phyloP scores from a whole-genome alignment of 495 filamentous ascomycete genomes.

The Aspergillus mulundensis region DNA sequence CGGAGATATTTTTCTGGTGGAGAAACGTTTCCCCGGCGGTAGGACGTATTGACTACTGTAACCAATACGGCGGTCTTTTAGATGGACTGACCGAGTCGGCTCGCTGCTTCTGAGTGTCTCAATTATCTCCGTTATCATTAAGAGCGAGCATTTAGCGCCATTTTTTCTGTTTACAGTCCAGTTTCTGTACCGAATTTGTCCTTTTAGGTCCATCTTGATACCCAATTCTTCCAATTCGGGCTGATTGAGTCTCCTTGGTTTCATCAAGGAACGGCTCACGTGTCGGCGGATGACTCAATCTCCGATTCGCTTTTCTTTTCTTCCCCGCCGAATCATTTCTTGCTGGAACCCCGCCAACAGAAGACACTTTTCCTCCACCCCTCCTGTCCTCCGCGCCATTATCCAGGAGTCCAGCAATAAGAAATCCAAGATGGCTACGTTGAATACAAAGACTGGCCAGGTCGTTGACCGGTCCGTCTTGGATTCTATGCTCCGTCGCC shows the following conservation, averaged over 20 bases:
- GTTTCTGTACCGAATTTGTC: not conserved
- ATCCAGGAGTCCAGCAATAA: conserved; percentile 18
- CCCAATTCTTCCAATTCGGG: not conserved
- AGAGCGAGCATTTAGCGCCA: too few species aligned
- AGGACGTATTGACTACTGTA: not conserved
- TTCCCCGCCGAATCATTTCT: conserved; percentile 30
- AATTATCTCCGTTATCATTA: not conserved
- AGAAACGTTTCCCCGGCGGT: conserved; percentile 22
- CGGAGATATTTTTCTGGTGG: conserved; percentile 16
- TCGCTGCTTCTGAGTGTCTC: conserved; percentile 6
- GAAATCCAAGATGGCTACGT: conserved; percentile 54
- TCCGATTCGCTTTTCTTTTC: conserved; percentile 35
- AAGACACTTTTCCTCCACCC: conserved; percentile 21
- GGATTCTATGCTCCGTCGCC: conserved; percentile 79
- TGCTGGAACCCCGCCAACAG: conserved; percentile 16
- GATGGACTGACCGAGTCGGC: not conserved
- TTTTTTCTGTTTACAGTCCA: too few species aligned
- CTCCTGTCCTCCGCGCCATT: conserved; percentile 16
- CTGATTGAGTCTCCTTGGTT: not conserved
- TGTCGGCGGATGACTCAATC: conserved; percentile 46
- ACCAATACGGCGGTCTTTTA: conserved; percentile 1
- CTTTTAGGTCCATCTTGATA: not conserved
- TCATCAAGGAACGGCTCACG: conserved; percentile 21
- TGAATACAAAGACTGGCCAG: conserved; percentile 79
- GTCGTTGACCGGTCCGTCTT: conserved; percentile 75